Base-by-base conservation (phyloP, 805 yeast species). In the Clavispora phyllophila region DNA sequence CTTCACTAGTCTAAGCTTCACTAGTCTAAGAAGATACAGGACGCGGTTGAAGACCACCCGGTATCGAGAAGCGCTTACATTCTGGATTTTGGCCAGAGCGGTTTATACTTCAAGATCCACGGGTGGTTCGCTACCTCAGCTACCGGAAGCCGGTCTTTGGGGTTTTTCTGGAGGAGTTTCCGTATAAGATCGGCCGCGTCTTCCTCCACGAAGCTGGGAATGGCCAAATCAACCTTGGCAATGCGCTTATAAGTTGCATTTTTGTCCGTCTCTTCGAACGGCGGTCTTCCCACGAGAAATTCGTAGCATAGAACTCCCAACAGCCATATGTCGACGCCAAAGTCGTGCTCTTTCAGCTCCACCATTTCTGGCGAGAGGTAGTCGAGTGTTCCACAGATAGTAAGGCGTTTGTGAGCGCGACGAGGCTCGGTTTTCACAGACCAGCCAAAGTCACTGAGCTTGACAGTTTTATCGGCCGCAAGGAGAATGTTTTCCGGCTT, bases 401-500 rank as follows among this genome's bases (percentile, higher is more conserved):
- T 91, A 13, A 80, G 72, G 55, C 96, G 68, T 48, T 78, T 75
- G 37, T 23, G 26, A 25, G 19, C 12, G 9, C 51, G 43, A 9
- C 53, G 49, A 14, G 31, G 27, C 14, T 39, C 53, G 23, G 47
- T 37, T 14, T 80, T 81, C 48, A 90, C 91, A 43, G 95, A 84
- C 97, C 97, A 91, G 12, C 99, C 99, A 60, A 93, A 91, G 64
- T 91, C 99, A 15, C 96, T 84, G 29, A 91, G 73, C 60, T 90
- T 91, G 42, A 91, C 73, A 19, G 76, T 77, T 49, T 89, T 86
- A 56, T 87, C 79, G 46, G 81, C 75, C 6, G 88, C 87, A 9
- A 91, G 67, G 34, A 91, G 65, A 39, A 91, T 85, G 55, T 91
- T 91, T 59, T 93, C 98, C 0, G 98, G 98, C 62, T 91, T 91